phyloP scores from a whole-genome alignment of 2,329 filamentous ascomycete species.

The Chaetothyriales sp. region DNA sequence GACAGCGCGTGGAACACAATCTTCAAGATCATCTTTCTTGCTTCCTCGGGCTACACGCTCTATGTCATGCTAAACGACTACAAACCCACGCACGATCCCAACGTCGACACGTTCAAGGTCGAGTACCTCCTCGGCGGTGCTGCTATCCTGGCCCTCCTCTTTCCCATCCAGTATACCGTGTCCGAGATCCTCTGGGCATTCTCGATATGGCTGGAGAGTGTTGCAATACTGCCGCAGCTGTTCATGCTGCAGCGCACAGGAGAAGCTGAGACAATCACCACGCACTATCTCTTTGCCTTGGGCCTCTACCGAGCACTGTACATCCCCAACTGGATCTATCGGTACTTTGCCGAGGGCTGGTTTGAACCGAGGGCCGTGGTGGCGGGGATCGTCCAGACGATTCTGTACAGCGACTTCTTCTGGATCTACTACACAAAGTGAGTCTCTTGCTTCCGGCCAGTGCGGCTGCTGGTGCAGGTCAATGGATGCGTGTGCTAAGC shows the following conservation, averaged over 20 bases:
- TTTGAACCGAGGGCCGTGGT: slow-evolving; percentile 78
- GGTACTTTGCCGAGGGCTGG: slow-evolving; percentile 67
- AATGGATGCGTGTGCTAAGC: neutral
- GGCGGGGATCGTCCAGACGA: slow-evolving; percentile 81
- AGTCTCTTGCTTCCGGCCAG: slow-evolving; percentile 20
- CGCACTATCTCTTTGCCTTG: slow-evolving; percentile 90
- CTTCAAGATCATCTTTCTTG: slow-evolving; percentile 94
- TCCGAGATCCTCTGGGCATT: slow-evolving; percentile 89
- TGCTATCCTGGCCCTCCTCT: slow-evolving; percentile 62
- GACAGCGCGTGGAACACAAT: slow-evolving; percentile 77
- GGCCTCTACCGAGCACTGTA: slow-evolving; percentile 86
- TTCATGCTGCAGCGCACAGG: slow-evolving; percentile 97
- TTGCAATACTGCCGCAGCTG: slow-evolving; percentile 90
- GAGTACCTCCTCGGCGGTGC: slow-evolving; percentile 76
- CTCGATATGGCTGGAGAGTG: slow-evolving; percentile 93
- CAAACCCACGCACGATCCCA: slow-evolving; percentile 93
- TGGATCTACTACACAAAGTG: slow-evolving; percentile 98
- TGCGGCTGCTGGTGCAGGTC: neutral
- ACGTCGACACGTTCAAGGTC: slow-evolving; percentile 92
- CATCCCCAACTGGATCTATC: slow-evolving; percentile 96
- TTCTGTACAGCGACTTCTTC: slow-evolving; percentile 98
- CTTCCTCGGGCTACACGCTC: slow-evolving; percentile 79
- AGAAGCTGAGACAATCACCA: slow-evolving; percentile 98
- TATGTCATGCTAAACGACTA: slow-evolving; percentile 97
- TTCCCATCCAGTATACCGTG: slow-evolving; percentile 71